Evolutionary conservation across 306 rosid genomes (phyloP).

Genomic region (Pyrus pyrifolia): DNA sequence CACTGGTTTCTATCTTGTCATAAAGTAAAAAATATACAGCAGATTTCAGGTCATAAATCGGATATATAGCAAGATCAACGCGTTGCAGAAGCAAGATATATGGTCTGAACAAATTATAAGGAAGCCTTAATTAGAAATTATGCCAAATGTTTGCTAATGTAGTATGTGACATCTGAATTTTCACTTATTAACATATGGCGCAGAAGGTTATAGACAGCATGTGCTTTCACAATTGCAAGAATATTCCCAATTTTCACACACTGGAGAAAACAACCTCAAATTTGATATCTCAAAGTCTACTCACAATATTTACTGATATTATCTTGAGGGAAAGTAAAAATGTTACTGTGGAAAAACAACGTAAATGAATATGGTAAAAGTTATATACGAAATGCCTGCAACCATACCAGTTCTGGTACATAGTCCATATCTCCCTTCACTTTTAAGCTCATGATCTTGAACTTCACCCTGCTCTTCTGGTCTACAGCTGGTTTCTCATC

Average conservation of each 20-base stretch:
- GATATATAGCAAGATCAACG: background rate
- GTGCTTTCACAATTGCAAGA: background rate
- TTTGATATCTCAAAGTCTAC: too few relatives aligned
- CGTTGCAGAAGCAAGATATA: background rate
- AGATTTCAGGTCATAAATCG: background rate
- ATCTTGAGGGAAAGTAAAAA: background rate
- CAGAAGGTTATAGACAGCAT: background rate
- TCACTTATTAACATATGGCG: background rate
- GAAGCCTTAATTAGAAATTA: background rate
- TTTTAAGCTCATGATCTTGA: slow-evolving; percentile 92
- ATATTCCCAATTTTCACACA: background rate
- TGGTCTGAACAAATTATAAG: background rate
- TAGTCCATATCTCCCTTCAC: slow-evolving; percentile 76
- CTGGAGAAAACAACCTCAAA: background rate
- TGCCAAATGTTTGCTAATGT: background rate
- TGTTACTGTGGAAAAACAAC: background rate
- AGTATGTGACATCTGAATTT: background rate
- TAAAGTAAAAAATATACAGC: background rate
- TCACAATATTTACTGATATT: background rate
- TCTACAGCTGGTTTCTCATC: slow-evolving; percentile 58
- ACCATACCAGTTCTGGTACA: slow-evolving; percentile 77
- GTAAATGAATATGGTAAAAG: background rate
- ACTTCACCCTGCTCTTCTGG: slow-evolving; percentile 77
- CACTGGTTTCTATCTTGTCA: background rate
- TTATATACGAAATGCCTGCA: background rate